phyloP scores from a whole-genome alignment of 2,329 filamentous ascomycete genomes.

The Aspergillus versicolor region DNA sequence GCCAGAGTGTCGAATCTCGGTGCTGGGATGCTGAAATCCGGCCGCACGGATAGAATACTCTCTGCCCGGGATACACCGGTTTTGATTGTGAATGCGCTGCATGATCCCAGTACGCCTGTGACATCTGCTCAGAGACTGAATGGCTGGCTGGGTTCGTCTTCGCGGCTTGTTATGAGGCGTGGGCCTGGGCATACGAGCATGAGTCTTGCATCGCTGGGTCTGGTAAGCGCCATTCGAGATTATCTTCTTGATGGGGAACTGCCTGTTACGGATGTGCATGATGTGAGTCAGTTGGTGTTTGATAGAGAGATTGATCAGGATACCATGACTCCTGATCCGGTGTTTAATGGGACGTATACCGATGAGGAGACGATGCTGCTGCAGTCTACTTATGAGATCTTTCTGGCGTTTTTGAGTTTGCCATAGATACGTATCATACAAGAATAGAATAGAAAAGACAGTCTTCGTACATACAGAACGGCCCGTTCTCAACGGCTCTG shows the following conservation, averaged over 20 bases:
- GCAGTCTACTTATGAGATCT: not conserved
- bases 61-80: not conserved
- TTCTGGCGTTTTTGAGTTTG: conserved; percentile 1
- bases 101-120: not conserved
- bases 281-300: conserved; percentile 1
- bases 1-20: not conserved
- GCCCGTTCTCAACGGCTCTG: not conserved
- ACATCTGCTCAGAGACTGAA: not conserved
- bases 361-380: not conserved
- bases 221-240: not conserved
- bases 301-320: not conserved
- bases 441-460: no score
- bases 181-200: conserved; percentile 2
- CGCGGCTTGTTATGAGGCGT: not conserved
- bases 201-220: not conserved
- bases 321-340: not conserved
- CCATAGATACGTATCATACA: not conserved
- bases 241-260: not conserved
- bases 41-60: not conserved
- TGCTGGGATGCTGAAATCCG: not conserved
- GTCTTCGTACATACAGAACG: no score
- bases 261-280: not conserved
- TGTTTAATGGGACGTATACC: not conserved
- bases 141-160: not conserved
- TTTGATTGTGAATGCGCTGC: not conserved